Evolutionary conservation across 139 green algal genomes (phyloP).

Genomic region (Haematococcus lacustris): DNA sequence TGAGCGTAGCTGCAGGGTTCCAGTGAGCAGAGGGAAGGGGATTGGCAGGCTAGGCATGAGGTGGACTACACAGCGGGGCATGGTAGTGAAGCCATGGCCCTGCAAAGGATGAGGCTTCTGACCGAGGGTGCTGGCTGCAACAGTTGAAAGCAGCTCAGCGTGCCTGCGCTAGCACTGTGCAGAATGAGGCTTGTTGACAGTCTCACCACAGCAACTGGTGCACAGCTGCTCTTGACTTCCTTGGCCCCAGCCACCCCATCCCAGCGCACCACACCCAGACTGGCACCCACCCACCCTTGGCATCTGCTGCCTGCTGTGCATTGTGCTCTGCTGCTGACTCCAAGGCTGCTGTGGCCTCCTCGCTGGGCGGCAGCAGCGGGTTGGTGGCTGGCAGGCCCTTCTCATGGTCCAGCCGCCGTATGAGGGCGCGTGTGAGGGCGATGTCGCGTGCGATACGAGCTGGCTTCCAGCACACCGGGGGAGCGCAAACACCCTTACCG

Average conservation of each 20-base stretch:
- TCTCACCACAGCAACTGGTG: no score
- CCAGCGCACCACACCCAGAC: not conserved
- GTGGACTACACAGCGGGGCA: no score
- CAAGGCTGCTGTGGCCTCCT: not conserved
- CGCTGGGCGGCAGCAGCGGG: slow-evolving; percentile 29
- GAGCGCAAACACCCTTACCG: no score
- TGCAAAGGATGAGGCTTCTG: no score
- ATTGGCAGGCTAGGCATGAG: not conserved
- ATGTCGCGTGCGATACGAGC: slow-evolving; percentile 55
- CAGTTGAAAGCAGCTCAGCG: no score
- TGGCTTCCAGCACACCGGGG: slow-evolving; percentile 41
- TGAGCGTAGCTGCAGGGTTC: not conserved
- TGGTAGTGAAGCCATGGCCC: no score
- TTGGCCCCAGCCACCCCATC: no score
- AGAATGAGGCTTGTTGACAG: no score
- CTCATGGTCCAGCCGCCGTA: slow-evolving; percentile 66
- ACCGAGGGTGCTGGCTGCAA: no score
- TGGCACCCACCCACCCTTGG: not conserved
- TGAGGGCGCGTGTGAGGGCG: slow-evolving; percentile 42
- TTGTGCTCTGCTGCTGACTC: slow-evolving; percentile 6
- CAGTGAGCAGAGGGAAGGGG: not conserved
- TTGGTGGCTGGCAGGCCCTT: slow-evolving; percentile 56
- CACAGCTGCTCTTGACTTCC: no score
- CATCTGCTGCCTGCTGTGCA: slow-evolving; percentile 12
- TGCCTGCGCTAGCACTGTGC: no score